Conservation (phyloP, 371 early-diverging fungal genomes). For the Mucor saturninus region DNA sequence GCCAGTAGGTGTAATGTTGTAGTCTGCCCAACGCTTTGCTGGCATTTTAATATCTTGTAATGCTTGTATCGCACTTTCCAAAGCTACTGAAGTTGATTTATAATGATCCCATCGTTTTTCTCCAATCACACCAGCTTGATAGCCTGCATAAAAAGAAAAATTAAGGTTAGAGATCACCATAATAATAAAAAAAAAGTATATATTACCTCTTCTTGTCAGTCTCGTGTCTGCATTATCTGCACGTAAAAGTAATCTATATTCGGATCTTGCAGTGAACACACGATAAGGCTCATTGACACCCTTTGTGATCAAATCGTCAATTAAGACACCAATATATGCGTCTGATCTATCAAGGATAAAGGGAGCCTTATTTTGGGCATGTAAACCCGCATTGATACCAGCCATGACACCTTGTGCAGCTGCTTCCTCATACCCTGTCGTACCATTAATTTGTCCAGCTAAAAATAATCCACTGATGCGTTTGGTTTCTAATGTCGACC, state of each 20-base stretch:
- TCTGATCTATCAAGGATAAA: conserved; percentile 79
- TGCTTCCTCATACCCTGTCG: conserved; percentile 90
- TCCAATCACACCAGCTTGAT: conserved; percentile 58
- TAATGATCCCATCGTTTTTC: conserved; percentile 54
- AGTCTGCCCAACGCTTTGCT: conserved; percentile 57
- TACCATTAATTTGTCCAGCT: conserved; percentile 91
- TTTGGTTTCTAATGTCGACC: conserved; percentile 79
- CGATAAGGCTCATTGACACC: conserved; percentile 89
- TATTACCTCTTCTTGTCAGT: conserved; percentile 65
- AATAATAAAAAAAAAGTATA: too few relatives aligned
- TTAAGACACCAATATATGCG: conserved; percentile 85
- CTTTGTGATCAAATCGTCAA: conserved; percentile 84
- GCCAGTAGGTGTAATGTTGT: conserved; percentile 40
- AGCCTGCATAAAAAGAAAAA: conserved; percentile 31
- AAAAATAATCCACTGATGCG: conserved; percentile 78
- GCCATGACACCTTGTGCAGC: conserved; percentile 87
- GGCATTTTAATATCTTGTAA: conserved; percentile 50
- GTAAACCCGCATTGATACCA: conserved; percentile 82
- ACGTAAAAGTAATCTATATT: conserved; percentile 77
- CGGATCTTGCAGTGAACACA: conserved; percentile 85
- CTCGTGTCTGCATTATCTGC: conserved; percentile 86
- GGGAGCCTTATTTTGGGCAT: conserved; percentile 55
- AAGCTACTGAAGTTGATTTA: conserved; percentile 34
- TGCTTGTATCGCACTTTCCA: conserved; percentile 44
- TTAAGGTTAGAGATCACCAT: neutral